A percentile compares a stretch with the other conserved stretches of the same genome.
These are phyloP conservation scores for Lachnellula subtilissima DNA, from an alignment of 2,329 filamentous ascomycete species.

Conservation along the genomic window DNA sequence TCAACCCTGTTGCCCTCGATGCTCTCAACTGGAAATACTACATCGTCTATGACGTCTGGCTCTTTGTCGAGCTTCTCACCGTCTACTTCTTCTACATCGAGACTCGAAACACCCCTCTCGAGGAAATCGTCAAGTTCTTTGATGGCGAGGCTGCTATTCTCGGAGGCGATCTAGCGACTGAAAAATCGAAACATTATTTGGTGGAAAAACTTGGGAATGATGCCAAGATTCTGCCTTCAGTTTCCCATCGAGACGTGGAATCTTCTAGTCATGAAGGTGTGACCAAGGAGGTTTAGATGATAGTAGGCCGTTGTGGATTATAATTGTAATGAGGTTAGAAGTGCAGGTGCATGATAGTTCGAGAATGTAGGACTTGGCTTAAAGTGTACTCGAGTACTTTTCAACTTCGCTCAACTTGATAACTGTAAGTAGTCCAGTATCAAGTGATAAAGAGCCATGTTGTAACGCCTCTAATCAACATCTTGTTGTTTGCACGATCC, in stretches of 20 bases:
- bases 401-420: not conserved
- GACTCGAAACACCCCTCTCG: slow-evolving; percentile 39
- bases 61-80: slow-evolving; percentile 24
- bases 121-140: slow-evolving; percentile 42
- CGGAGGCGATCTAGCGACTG: slow-evolving; percentile 22
- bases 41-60: slow-evolving; percentile 37
- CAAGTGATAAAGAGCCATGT: too few species aligned
- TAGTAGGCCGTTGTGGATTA: too few species aligned
- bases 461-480: too few species aligned
- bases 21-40: slow-evolving; percentile 40
- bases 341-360: not conserved
- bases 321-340: not conserved
- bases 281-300: not conserved
- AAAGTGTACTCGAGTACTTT: not conserved
- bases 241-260: not conserved
- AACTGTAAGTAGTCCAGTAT: too few species aligned
- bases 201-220: slow-evolving; percentile 12
- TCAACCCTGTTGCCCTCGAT: slow-evolving; percentile 39
- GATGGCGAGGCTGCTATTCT: slow-evolving; percentile 38
- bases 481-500: too few species aligned
- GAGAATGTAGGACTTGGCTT: too few species aligned
- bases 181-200: slow-evolving; percentile 16
- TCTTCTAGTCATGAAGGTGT: not conserved
- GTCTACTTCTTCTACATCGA: slow-evolving; percentile 36
- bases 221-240: not conserved